A percentile compares a stretch with the other conserved stretches of the same genome.
These are phyloP conservation scores for Microcos paniculata DNA, from an alignment of 345 rosid species.

Conservation along the genomic window DNA sequence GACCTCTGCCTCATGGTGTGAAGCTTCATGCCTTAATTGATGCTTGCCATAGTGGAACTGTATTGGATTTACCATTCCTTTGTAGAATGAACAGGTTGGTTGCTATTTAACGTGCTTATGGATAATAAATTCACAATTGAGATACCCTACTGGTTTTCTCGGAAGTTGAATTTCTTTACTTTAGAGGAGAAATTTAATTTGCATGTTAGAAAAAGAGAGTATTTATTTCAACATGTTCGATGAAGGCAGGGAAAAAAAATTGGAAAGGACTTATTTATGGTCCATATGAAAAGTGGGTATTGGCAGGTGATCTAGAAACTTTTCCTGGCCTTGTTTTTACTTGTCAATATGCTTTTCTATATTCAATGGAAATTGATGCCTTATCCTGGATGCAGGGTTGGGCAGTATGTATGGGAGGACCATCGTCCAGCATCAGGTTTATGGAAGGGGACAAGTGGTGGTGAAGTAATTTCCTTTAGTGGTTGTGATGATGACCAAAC, in stretches of 20 bases:
- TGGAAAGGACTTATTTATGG: neutral
- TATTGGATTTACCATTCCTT: slow-evolving; percentile 74
- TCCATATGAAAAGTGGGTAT: neutral
- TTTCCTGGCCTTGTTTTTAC: neutral
- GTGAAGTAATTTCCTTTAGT: slow-evolving; percentile 81
- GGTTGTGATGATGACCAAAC: slow-evolving; percentile 94
- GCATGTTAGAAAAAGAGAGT: neutral
- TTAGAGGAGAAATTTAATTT: neutral
- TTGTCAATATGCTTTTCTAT: too few relatives aligned
- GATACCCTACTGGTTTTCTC: neutral
- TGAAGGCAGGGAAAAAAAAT: neutral
- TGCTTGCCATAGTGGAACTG: slow-evolving; percentile 91
- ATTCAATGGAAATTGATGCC: slow-evolving; percentile 24
- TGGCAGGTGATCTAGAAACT: neutral
- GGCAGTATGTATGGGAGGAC: slow-evolving; percentile 81
- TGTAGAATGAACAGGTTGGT: slow-evolving; percentile 79
- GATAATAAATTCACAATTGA: neutral
- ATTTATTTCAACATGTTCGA: neutral
- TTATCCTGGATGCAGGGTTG: slow-evolving; percentile 41
- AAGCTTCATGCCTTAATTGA: slow-evolving; percentile 79
- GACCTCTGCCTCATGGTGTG: slow-evolving; percentile 74
- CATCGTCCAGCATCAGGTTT: slow-evolving; percentile 84
- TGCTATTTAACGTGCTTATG: neutral
- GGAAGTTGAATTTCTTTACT: neutral
- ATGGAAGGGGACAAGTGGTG: slow-evolving; percentile 90